Evolutionary conservation across 2,329 filamentous ascomycete species (phyloP).

Genomic region (Pseudogymnoascus sp.): DNA sequence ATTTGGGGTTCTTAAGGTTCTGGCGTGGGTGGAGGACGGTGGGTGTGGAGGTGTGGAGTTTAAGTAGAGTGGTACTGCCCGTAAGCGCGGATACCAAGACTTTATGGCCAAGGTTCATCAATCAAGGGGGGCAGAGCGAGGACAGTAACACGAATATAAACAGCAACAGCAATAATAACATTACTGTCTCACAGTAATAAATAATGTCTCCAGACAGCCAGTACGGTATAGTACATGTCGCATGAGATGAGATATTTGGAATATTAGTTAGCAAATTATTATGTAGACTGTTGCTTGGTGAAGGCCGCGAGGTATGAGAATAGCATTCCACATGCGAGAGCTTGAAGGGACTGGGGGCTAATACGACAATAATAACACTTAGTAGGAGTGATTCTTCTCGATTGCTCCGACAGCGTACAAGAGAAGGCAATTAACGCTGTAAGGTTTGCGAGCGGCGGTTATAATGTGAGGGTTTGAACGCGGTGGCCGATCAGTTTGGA

Average conservation of each 20-base stretch:
- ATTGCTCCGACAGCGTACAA: not conserved
- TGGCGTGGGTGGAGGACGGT: not conserved
- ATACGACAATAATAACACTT: not conserved
- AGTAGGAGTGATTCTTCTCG: not conserved
- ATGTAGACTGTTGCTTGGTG: not conserved
- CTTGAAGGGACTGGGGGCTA: not conserved
- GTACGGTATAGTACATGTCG: not conserved
- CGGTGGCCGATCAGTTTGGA: not conserved
- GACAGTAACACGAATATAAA: not conserved
- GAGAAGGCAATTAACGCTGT: not conserved
- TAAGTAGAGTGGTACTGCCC: not conserved
- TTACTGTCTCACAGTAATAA: not conserved
- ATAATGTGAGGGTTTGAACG: not conserved
- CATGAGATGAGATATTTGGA: not conserved
- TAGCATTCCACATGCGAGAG: not conserved
- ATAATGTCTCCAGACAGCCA: not conserved
- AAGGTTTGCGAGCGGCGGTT: not conserved
- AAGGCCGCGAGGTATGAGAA: not conserved
- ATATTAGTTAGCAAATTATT: not conserved
- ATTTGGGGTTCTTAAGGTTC: constrained; percentile 9
- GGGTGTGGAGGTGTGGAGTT: not conserved
- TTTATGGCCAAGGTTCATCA: not conserved
- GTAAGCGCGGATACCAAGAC: constrained; percentile 1
- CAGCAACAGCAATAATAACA: not conserved
- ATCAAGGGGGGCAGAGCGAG: not conserved